Evolutionary conservation across 106 monocot genomes (phyloP).

Genomic region (Phalaenopsis equestris): DNA sequence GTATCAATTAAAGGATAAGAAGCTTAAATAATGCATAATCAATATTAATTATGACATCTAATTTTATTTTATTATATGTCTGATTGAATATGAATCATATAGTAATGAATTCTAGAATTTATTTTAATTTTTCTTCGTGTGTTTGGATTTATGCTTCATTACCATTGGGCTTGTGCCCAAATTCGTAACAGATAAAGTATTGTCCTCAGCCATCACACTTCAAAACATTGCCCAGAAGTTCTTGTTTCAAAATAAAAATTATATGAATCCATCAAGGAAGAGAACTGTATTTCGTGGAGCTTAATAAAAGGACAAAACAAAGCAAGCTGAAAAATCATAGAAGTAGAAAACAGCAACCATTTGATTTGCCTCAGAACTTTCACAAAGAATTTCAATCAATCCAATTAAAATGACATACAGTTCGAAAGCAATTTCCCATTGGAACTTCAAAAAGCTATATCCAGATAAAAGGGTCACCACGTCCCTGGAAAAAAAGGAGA

Average conservation of each 20-base stretch:
- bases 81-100: no score
- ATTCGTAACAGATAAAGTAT: no score
- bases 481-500: background rate
- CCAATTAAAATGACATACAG: background rate
- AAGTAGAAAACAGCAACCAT: background rate
- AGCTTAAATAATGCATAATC: no score
- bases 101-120: no score
- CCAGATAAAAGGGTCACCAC: background rate
- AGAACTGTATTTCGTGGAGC: background rate
- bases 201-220: no score
- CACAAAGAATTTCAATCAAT: background rate
- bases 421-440: slow-evolving; percentile 4
- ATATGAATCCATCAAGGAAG: background rate
- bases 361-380: background rate
- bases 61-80: no score
- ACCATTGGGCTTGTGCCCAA: no score
- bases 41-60: no score
- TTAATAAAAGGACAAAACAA: background rate
- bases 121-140: no score
- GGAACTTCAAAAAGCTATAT: background rate
- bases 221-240: background rate
- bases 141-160: no score
- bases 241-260: background rate
- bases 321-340: background rate
- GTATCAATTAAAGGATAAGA: no score